Evolutionary conservation across 345 rosid species (phyloP), one percentile per base, ranked within the genome.

Genomic region (Syzygium aromaticum): DNA sequence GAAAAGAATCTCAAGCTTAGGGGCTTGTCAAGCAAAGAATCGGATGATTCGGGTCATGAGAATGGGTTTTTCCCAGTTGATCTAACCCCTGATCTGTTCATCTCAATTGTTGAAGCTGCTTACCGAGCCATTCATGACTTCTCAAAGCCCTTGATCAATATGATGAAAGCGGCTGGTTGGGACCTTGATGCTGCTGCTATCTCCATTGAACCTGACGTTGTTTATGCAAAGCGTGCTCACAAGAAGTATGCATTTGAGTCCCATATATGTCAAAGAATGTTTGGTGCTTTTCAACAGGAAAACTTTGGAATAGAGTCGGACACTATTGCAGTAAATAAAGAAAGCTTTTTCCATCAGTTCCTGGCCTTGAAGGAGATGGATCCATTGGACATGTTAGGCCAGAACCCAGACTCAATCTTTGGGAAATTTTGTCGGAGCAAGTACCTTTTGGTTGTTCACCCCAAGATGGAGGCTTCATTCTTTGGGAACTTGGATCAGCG

Each of bases 121-220:
- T 89, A 77, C 27, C 84, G 21, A 64, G 88, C 90, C 84, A 86
- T 89, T 86, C 90, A 89, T 84, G 90, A 89, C 84, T 89, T 89
- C 54, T 89, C 88, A 30, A 89, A 89, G 78, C 88, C 90, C 30
- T 59, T 89, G 49, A 89, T 89, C 54, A 89, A 89, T 77, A 89
- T 89, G 90, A 86, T 89, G 90, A 89, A 89, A 77, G 90, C 90
- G 8, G 90, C 90, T 9, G 88, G 90, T 23, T 89, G 90, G 88
- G 90, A 89, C 88, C 86, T 89, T 52, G 90, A 89, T 67, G 86
- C 90, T 86, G 90, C 90, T 19, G 90, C 90, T 28, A 86, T 73
- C 77, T 89, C 90, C 25, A 89, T 89, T n/a, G 88, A 89, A 86
- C 88, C 90, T 54, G 85, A 86, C 5, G 90, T 86, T 52, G 84